Base-by-base conservation (phyloP, 2,329 filamentous ascomycete genomes). In the Colletotrichum sp. region DNA sequence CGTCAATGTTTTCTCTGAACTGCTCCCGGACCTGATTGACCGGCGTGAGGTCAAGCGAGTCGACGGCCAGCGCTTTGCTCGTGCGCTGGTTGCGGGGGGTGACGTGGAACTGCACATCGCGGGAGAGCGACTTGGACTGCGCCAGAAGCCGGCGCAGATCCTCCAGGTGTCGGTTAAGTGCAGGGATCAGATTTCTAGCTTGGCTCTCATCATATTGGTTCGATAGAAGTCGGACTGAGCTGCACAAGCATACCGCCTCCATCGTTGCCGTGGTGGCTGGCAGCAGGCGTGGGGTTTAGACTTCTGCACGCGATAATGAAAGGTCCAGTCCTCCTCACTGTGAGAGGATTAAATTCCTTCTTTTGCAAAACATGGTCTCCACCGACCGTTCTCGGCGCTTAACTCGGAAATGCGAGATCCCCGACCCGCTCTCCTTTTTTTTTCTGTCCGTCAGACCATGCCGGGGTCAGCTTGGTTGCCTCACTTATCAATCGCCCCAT, bases 41-140 rank as follows among this genome's bases (percentile, higher is more conserved):
- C 4, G 52, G 73, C 1, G 65, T 32, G 2, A 76, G 68, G 24
- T 81, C 79, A 7, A 79, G 67, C 0, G 78, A 71, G 2, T 76
- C 78, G 0, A 82, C 72, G 3, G 78, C 78, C 5, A 83, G n/a
- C 0, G 81, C 81, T 74, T 83, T 84, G 38, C 72, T 79, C 1
- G 82, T 83, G 4, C 82, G 80, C 63, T 82, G 80, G 32, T 82
- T 83, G 64, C 78, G 82, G 0, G 81, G 79, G 13, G 79, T 78
- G 57, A 84, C 77, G 61, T 80, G 80, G 67, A 82, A 84, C 7
- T 80, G 80, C 15, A 83, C 79, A 57, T 82, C 79, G 57, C 81
- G 81, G 8, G 80, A 73, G 58, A 80, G 78, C 24, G 78, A 63
- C 69, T 81, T 82, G 30, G 82, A 83, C 75, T 78, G 79, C 6